These are phyloP conservation scores for Trypanosoma cruzi DNA, from an alignment of 208 protist species.

Conservation along the genomic window DNA sequence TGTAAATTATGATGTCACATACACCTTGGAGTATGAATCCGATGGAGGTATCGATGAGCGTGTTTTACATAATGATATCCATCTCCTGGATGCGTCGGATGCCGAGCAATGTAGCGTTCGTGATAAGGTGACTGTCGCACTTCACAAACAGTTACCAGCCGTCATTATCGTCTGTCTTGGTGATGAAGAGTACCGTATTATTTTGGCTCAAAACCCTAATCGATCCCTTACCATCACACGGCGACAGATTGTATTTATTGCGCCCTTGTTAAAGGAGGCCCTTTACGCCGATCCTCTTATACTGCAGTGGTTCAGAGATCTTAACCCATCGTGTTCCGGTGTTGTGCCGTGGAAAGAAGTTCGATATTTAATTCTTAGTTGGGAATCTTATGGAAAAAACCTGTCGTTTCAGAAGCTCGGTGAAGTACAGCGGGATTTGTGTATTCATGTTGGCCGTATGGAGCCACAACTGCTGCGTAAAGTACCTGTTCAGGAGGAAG, in stretches of 20 bases:
- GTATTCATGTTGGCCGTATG: constrained; percentile 45
- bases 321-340: constrained; percentile 93
- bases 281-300: constrained; percentile 93
- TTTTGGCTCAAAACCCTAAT: constrained; percentile 96
- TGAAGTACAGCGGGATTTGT: constrained; percentile 61
- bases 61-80: constrained; percentile 74
- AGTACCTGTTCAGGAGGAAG: constrained; percentile 67
- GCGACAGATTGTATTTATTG: constrained; percentile 64
- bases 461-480: constrained; percentile 58
- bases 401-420: constrained; percentile 57
- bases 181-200: constrained; percentile 51
- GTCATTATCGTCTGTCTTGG: constrained; percentile 60
- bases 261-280: constrained; percentile 60
- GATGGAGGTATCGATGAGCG: constrained; percentile 54
- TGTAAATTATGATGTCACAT: constrained; percentile 57
- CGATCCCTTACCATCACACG: constrained; percentile 92
- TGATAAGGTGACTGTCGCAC: constrained; percentile 54
- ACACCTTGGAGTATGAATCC: constrained; percentile 54
- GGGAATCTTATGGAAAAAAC: constrained; percentile 47
- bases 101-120: constrained; percentile 61
- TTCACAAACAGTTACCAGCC: constrained; percentile 46
- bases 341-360: constrained; percentile 69
- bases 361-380: constrained; percentile 53
- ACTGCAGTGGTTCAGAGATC: constrained; percentile 96
- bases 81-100: constrained; percentile 42